These are phyloP conservation scores for Pelargonium nanum DNA, from an alignment of 345 rosid genomes.

Conservation along the genomic window DNA sequence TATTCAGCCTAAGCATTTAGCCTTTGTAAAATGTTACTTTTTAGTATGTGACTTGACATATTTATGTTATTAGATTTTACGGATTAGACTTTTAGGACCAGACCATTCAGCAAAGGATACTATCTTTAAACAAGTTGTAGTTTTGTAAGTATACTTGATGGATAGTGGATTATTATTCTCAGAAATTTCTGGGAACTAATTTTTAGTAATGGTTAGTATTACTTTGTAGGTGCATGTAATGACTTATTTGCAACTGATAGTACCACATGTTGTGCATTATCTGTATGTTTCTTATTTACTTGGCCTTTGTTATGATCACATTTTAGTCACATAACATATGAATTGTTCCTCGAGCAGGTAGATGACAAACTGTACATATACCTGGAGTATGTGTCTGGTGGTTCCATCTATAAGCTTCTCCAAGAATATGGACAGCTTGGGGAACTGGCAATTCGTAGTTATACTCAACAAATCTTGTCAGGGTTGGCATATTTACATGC, in stretches of 20 bases:
- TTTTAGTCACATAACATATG: slow-evolving; percentile 7
- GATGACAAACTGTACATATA: slow-evolving; percentile 58
- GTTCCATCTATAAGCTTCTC: slow-evolving; percentile 70
- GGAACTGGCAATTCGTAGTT: slow-evolving; percentile 56
- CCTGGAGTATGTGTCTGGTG: slow-evolving; percentile 74
- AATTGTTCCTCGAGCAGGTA: slow-evolving; percentile 27
- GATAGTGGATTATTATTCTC: background rate
- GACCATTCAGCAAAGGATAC: background rate
- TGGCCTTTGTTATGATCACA: background rate
- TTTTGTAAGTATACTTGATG: background rate
- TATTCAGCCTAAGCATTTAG: no score
- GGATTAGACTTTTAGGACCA: background rate
- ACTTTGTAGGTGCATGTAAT: background rate
- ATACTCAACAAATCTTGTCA: slow-evolving; percentile 64
- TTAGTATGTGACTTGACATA: background rate
- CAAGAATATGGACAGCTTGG: slow-evolving; percentile 70
- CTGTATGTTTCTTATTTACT: no score
- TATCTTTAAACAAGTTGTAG: background rate
- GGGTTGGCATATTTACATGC: slow-evolving; percentile 67
- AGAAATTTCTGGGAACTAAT: background rate
- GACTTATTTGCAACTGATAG: background rate
- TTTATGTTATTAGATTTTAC: background rate
- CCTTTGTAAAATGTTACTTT: background rate
- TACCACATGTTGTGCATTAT: background rate
- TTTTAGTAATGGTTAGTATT: background rate